A percentile compares a stretch with the other conserved stretches of the same genome.
Evolutionary conservation across 129 eudicot genomes (phyloP).

Genomic region (Arctium minus): DNA sequence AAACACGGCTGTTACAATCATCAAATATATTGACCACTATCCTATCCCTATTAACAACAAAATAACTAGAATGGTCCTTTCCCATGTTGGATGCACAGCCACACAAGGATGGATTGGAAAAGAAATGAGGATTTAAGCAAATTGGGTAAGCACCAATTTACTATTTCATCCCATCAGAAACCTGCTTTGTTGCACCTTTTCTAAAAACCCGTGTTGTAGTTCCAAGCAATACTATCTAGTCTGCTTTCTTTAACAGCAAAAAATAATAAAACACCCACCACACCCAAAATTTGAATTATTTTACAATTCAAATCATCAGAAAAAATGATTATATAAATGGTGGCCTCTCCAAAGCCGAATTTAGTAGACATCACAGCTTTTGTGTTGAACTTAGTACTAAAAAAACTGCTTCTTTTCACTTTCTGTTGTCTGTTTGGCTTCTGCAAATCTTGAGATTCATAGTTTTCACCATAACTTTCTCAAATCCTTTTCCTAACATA

Average conservation of each 20-base stretch:
- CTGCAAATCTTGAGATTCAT: background rate
- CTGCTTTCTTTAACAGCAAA: background rate
- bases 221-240: background rate
- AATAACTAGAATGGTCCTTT: too few relatives aligned
- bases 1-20: too few relatives aligned
- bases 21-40: too few relatives aligned
- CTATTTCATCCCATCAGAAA: too few relatives aligned
- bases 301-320: background rate
- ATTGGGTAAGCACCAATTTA: too few relatives aligned
- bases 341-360: background rate
- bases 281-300: background rate
- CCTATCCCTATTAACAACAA: too few relatives aligned
- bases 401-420: background rate
- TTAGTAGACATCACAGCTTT: background rate
- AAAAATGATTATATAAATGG: background rate
- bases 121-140: too few relatives aligned
- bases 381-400: background rate
- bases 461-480: background rate
- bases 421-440: background rate
- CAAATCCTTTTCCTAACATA: background rate
- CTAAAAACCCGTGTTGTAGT: too few relatives aligned
- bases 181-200: too few relatives aligned
- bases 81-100: too few relatives aligned
- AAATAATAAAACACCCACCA: background rate
- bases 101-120: too few relatives aligned